Percentiles rank a stretch among this genome's conserved stretches.
Conservation (phyloP, 176 grass and related monocot species). For the Oryza nivara region DNA sequence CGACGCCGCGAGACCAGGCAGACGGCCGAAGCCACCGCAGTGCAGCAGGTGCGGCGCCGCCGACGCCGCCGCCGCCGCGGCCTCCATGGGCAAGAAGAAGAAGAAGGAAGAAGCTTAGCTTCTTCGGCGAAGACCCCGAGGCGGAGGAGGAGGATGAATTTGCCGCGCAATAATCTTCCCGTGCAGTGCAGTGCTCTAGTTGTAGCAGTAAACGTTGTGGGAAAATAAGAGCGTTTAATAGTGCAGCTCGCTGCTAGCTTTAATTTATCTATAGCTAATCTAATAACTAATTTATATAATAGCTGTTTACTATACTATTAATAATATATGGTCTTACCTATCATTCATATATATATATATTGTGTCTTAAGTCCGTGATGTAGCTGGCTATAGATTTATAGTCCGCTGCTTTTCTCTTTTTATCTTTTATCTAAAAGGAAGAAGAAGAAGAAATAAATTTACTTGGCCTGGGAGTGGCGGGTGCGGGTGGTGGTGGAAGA, state of each 20-base stretch:
- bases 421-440: too few species aligned
- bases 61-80: slow-evolving; percentile 31
- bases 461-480: not conserved
- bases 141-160: too few species aligned
- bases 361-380: too few species aligned
- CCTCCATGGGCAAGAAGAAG: slow-evolving; percentile 58
- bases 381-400: too few species aligned
- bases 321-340: too few species aligned
- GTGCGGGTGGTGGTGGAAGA: too few species aligned
- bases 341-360: too few species aligned
- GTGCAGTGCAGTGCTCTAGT: not conserved
- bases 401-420: too few species aligned
- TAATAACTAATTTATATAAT: too few species aligned
- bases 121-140: not conserved
- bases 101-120: not conserved
- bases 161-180: not conserved
- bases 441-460: not conserved
- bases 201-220: not conserved
- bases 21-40: slow-evolving; percentile 63
- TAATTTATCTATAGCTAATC: too few species aligned
- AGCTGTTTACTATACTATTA: too few species aligned
- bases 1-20: slow-evolving; percentile 24
- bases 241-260: too few species aligned
- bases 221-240: not conserved
- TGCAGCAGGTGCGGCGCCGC: slow-evolving; percentile 63